These are phyloP conservation scores for Mortierella alpina DNA, from an alignment of 192 early-diverging fungal genomes.

Conservation along the genomic window DNA sequence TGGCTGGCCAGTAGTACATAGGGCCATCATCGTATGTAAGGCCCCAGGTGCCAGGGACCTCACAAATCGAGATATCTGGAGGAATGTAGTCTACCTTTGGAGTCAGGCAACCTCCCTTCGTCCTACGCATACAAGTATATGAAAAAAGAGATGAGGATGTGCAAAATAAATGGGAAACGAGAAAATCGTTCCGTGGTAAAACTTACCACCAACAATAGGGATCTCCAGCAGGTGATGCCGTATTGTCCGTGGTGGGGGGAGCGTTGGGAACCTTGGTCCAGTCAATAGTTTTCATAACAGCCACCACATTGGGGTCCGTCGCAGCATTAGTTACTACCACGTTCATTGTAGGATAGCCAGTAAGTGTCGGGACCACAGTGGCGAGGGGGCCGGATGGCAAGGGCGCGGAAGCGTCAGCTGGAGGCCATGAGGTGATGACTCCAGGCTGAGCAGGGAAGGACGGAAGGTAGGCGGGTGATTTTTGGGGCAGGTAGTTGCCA, in stretches of 20 bases:
- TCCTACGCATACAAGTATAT: constrained; percentile 37
- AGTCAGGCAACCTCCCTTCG: constrained; percentile 24
- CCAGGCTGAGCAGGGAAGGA: constrained; percentile 17
- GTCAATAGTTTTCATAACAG: constrained; percentile 41
- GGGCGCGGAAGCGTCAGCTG: constrained; percentile 4
- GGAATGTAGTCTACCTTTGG: constrained; percentile 43
- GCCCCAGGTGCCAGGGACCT: constrained; percentile 27
- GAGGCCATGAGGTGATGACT: constrained; percentile 22
- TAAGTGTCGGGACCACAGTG: constrained; percentile 1
- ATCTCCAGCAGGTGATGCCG: not conserved
- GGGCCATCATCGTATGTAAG: not conserved
- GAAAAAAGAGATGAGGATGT: constrained; percentile 13
- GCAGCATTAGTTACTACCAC: constrained; percentile 18
- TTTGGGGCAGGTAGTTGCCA: constrained; percentile 12
- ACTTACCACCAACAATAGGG: constrained; percentile 14
- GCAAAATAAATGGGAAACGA: not conserved
- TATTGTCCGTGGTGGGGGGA: constrained; percentile 10
- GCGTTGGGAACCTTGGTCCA: constrained; percentile 49
- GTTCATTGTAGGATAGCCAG: constrained; percentile 40
- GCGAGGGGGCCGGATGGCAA: constrained; percentile 47
- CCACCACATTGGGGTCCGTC: constrained; percentile 36
- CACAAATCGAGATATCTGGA: constrained; percentile 47
- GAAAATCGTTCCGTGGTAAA: not conserved
- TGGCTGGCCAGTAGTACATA: constrained; percentile 31
- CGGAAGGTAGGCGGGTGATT: constrained; percentile 43